Evolutionary conservation across 78 protist species (phyloP), one percentile per base, ranked within the genome.

Genomic region (Chrysochromulina tobinii): DNA sequence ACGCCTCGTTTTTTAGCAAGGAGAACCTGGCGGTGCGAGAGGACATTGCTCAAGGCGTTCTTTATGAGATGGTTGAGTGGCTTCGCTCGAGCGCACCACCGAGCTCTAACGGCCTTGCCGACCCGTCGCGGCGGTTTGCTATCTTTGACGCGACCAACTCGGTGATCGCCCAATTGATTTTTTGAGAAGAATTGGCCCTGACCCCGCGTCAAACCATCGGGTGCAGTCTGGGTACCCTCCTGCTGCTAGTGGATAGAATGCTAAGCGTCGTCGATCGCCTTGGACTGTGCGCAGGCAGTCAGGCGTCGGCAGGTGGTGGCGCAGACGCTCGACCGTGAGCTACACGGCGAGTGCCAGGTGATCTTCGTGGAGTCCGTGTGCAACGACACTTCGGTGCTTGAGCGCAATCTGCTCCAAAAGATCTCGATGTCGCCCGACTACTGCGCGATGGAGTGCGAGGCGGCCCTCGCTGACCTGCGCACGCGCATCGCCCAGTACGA

Each of bases 71-170:
- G 73, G 11, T 67, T 14, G 38, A 67, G 38, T 67, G 73, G 73
- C n/a, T 67, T 2, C 38, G 73, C 73, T 25, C 73, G 73, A 67
- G 38, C 48, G 67, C 67, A 38, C 38, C 38, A 38, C 0, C 38
- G 38, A 38, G 38, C 38, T 38, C 38, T 38, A 38, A 38, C 38
- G 38, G 38, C 38, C 38, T 38, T 38, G 64, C 7, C 12, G 64
- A 12, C 64, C 23, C 23, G 23, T 7, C 64, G 23, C 7, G 23
- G 64, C 23, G 17, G 48, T 23, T 67, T 38, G 73, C 23, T 9
- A 67, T 67, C 73, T 67, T 67, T 7, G 73, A 67, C 73, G 73
- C 73, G 73, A 67, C 73, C 48, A 67, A 67, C 48, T 67, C 73
- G 38, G 38, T 38, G 38, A 38, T 38, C 38, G 38, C 38, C 38